Conservation (phyloP, 2,329 filamentous ascomycete species). For the Tolypocladium guangdongense region DNA sequence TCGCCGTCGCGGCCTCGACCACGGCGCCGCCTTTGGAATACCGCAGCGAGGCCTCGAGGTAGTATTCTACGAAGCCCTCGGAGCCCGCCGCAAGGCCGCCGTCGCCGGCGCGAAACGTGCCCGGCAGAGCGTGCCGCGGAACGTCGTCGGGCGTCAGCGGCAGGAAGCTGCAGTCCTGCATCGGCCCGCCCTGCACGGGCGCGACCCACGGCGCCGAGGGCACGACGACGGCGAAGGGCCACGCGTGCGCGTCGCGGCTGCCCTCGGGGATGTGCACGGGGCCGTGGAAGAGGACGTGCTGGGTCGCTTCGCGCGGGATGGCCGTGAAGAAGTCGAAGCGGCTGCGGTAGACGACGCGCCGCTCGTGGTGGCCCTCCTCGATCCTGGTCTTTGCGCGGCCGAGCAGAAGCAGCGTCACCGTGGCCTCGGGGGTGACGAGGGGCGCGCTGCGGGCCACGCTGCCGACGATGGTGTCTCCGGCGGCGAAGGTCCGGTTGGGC, state of each 20-base stretch:
- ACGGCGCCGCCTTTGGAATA: neutral
- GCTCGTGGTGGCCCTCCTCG: slow-evolving; percentile 2
- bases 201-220: slow-evolving; percentile 6
- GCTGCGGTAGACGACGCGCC: slow-evolving; percentile 8
- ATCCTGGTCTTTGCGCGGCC: slow-evolving; percentile 17
- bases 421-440: slow-evolving; percentile 10
- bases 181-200: neutral
- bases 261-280: slow-evolving; percentile 13
- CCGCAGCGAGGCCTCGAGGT: slow-evolving; percentile 17
- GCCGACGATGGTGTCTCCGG: slow-evolving; percentile 17
- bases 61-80: slow-evolving; percentile 25
- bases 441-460: slow-evolving; percentile 10
- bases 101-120: slow-evolving; percentile 5
- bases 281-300: slow-evolving; percentile 10
- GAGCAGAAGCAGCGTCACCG: slow-evolving; percentile 10
- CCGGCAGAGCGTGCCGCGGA: slow-evolving; percentile 7
- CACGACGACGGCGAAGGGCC: slow-evolving; percentile 18
- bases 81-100: slow-evolving; percentile 3
- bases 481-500: neutral
- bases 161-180: slow-evolving; percentile 8
- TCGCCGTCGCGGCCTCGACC: slow-evolving; percentile 5
- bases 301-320: neutral
- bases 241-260: slow-evolving; percentile 4
- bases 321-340: slow-evolving; percentile 14
- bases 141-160: slow-evolving; percentile 1